phyloP scores from a whole-genome alignment of 495 filamentous ascomycete species.

The Apiosordaria backusii region DNA sequence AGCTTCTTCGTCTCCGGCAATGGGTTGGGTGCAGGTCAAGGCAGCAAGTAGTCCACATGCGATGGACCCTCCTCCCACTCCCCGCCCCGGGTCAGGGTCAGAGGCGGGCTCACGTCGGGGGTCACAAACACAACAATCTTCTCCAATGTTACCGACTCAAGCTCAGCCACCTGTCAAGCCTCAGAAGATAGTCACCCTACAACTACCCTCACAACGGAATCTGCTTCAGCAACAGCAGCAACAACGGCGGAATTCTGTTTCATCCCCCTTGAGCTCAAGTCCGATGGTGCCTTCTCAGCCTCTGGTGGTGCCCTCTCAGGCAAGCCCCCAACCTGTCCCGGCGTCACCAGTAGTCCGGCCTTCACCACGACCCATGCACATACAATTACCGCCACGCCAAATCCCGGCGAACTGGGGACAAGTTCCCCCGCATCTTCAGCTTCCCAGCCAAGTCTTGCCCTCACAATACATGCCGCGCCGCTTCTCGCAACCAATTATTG shows the following conservation, averaged over 20 bases:
- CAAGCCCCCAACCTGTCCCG: not conserved
- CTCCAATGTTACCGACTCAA: not conserved
- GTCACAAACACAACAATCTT: not conserved
- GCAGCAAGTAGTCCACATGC: not conserved
- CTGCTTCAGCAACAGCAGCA: not conserved
- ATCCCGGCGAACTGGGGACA: not conserved
- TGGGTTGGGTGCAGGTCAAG: not conserved
- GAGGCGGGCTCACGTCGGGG: not conserved
- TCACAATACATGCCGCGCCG: not conserved
- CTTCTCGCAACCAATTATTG: not conserved
- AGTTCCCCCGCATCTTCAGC: not conserved
- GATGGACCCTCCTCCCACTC: not conserved
- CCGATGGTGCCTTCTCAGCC: not conserved
- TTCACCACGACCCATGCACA: not conserved
- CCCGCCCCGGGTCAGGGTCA: not conserved
- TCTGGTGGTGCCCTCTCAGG: not conserved
- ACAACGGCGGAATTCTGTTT: not conserved
- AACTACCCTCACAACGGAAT: not conserved
- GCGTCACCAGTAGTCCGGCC: not conserved
- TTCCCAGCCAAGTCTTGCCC: slow-evolving; percentile 1
- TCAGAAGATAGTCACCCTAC: not conserved
- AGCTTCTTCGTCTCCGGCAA: not conserved
- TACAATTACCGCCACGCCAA: not conserved
- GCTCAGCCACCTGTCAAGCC: not conserved
- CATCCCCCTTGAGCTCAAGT: not conserved